phyloP scores from a whole-genome alignment of 2,329 filamentous ascomycete genomes.

The Macrophomina phaseolina region DNA sequence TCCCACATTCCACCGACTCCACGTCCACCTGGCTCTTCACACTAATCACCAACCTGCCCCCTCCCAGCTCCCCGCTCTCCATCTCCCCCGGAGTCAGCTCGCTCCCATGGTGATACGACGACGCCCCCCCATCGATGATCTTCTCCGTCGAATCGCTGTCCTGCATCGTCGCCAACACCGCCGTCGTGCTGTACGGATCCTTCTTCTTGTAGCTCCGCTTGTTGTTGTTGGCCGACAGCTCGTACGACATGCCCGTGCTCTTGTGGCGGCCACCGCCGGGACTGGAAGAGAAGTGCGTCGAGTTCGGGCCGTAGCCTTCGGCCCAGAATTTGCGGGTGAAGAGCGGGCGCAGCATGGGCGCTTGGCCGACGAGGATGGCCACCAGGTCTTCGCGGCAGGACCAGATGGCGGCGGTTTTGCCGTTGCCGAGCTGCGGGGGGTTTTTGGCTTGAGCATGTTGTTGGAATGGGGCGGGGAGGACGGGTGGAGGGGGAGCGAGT shows the following conservation, averaged over 20 bases:
- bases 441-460: not conserved
- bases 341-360: constrained; percentile 43
- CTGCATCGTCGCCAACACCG: constrained; percentile 29
- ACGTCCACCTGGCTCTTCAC: constrained; percentile 6
- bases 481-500: not conserved
- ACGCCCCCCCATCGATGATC: constrained; percentile 24
- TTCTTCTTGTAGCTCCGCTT: constrained; percentile 12
- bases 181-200: constrained; percentile 31
- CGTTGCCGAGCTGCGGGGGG: constrained; percentile 28
- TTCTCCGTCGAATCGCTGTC: constrained; percentile 30
- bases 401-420: constrained; percentile 43
- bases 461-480: too few relatives aligned
- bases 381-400: constrained; percentile 49
- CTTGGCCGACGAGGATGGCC: constrained; percentile 46
- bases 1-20: not conserved
- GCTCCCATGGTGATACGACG: not conserved
- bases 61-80: not conserved
- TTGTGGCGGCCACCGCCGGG: not conserved
- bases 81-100: not conserved
- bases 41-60: not conserved
- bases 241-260: constrained; percentile 3
- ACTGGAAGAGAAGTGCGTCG: constrained; percentile 21
- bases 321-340: constrained; percentile 32
- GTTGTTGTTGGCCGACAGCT: not conserved
- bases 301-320: not conserved